A percentile compares a stretch with the other conserved stretches of the same genome.
phyloP scores from a whole-genome alignment of 257 asterid genomes.

The Nicotiana knightiana region DNA sequence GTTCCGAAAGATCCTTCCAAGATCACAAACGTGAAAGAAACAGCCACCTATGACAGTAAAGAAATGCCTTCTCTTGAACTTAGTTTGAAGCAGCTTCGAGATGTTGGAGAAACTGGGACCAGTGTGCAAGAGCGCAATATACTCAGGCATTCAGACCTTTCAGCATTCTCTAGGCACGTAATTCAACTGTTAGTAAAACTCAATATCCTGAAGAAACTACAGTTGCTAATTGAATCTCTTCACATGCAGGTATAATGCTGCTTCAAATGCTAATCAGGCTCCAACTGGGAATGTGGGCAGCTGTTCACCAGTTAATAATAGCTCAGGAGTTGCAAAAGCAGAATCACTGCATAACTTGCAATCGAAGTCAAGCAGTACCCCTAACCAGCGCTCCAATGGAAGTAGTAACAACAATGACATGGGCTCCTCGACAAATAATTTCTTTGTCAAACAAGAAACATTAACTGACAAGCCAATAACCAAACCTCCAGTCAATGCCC shows the following conservation, averaged over 20 bases:
- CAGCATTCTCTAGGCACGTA: conserved; percentile 45
- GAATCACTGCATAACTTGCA: conserved; percentile 29
- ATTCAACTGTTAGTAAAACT: neutral
- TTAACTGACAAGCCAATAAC: conserved; percentile 14
- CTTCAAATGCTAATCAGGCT: conserved; percentile 30
- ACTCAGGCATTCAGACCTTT: conserved; percentile 40
- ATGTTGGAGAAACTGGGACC: conserved; percentile 24
- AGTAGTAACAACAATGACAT: conserved; percentile 42
- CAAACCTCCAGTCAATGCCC: conserved; percentile 18
- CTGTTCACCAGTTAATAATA: conserved; percentile 39
- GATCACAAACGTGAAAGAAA: conserved; percentile 15
- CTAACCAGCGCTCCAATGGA: conserved; percentile 40
- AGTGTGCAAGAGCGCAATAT: conserved; percentile 33
- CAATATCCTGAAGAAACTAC: neutral
- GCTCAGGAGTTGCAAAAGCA: conserved; percentile 36
- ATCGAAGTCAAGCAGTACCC: conserved; percentile 34
- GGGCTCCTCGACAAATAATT: conserved; percentile 49
- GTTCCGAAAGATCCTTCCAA: conserved; percentile 23
- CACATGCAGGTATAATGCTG: conserved; percentile 36
- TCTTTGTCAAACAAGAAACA: conserved; percentile 24
- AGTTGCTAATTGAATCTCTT: neutral
- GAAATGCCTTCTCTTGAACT: conserved; percentile 34
- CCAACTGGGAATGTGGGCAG: conserved; percentile 40
- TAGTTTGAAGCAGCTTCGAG: conserved; percentile 30
- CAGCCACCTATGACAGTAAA: conserved; percentile 17